A percentile compares a stretch with the other conserved stretches of the same genome.
phyloP scores from a whole-genome alignment of 208 protist species.

The Leishmania guyanensis region DNA sequence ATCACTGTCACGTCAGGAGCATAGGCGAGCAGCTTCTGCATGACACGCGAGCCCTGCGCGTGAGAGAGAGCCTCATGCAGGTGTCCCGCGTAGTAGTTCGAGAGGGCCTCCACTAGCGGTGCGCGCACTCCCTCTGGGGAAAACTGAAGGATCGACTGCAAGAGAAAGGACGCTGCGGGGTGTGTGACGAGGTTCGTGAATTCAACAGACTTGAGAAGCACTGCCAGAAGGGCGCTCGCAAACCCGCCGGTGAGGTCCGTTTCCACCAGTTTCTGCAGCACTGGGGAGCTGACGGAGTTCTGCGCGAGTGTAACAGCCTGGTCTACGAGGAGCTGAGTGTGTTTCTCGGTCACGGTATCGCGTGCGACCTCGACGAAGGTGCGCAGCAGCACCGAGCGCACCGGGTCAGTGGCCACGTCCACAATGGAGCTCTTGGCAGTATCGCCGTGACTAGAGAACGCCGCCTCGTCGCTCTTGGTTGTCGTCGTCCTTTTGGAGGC shows the following conservation, averaged over 20 bases:
- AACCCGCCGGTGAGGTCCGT: constrained; percentile 30
- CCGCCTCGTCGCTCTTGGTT: background rate
- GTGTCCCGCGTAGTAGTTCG: constrained; percentile 40
- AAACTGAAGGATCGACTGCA: constrained; percentile 75
- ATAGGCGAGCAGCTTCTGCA: constrained; percentile 87
- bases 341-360: constrained; percentile 26
- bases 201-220: constrained; percentile 28
- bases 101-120: constrained; percentile 43
- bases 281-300: constrained; percentile 71
- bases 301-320: constrained; percentile 54
- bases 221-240: constrained; percentile 28
- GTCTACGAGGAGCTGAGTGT: constrained; percentile 24
- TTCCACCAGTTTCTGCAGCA: constrained; percentile 84
- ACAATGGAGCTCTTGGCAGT: constrained; percentile 23
- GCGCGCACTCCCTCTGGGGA: constrained; percentile 40
- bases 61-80: constrained; percentile 58
- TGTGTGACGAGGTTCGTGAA: constrained; percentile 60
- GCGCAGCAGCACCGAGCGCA: constrained; percentile 76
- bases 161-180: constrained; percentile 60
- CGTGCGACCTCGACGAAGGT: constrained; percentile 61
- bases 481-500: constrained; percentile 4
- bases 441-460: background rate
- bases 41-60: constrained; percentile 78
- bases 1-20: constrained; percentile 61
- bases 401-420: constrained; percentile 58